A percentile compares a stretch with the other conserved stretches of the same genome.
phyloP scores from a whole-genome alignment of 2,329 filamentous ascomycete species.

The Sphaerulina musiva region DNA sequence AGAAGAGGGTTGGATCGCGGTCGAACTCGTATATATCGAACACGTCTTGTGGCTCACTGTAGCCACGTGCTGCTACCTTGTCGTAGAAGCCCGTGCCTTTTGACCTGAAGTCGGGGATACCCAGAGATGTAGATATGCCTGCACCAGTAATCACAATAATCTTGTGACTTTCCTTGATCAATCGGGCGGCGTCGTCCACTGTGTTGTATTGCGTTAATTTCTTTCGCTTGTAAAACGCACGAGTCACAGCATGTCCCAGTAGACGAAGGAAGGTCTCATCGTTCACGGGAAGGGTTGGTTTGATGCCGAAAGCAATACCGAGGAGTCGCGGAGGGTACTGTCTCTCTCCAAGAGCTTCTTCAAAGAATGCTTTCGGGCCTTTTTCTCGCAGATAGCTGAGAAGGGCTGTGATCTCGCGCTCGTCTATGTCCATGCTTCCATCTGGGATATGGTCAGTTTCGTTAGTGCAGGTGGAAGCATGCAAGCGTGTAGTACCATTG shows the following conservation, averaged over 20 bases:
- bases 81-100: slow-evolving; percentile 89
- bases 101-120: slow-evolving; percentile 94
- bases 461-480: neutral
- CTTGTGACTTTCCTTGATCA: slow-evolving; percentile 69
- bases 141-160: slow-evolving; percentile 93
- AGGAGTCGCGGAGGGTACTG: slow-evolving; percentile 73
- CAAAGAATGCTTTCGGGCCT: slow-evolving; percentile 71
- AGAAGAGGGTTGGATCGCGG: slow-evolving; percentile 83
- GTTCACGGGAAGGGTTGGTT: slow-evolving; percentile 60
- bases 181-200: slow-evolving; percentile 74
- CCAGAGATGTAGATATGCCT: slow-evolving; percentile 91
- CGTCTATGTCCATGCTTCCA: slow-evolving; percentile 12
- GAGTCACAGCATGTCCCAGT: slow-evolving; percentile 67
- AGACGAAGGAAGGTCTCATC: slow-evolving; percentile 63
- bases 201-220: slow-evolving; percentile 77
- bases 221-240: slow-evolving; percentile 73
- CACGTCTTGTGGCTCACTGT: slow-evolving; percentile 80
- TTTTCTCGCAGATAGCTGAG: slow-evolving; percentile 55
- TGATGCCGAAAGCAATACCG: slow-evolving; percentile 76
- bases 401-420: slow-evolving; percentile 10
- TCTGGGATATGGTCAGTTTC: slow-evolving; percentile 15
- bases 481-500: neutral
- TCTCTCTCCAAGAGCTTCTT: slow-evolving; percentile 61
- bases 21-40: slow-evolving; percentile 87
- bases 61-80: slow-evolving; percentile 68